Conservation (phyloP, 2,329 filamentous ascomycete species). For the Trichoderma lentiforme region DNA sequence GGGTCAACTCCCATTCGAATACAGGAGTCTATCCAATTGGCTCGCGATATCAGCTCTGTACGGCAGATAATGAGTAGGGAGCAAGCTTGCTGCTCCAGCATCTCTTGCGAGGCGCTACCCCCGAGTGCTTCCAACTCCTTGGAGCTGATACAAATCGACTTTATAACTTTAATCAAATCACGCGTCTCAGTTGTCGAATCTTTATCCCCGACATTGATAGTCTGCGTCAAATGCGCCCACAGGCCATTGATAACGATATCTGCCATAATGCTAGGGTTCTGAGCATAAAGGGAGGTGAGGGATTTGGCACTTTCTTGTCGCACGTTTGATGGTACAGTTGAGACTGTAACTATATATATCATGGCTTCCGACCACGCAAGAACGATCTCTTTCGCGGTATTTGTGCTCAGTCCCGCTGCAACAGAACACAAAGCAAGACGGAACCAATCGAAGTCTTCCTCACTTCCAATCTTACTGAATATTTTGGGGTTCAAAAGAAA, state of each 20-base stretch:
- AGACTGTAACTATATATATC: constrained; percentile 71
- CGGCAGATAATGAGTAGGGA: constrained; percentile 75
- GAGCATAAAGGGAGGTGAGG: constrained; percentile 63
- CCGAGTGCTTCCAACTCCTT: constrained; percentile 47
- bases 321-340: constrained; percentile 56
- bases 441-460: constrained; percentile 78
- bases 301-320: constrained; percentile 60
- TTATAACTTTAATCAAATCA: constrained; percentile 60
- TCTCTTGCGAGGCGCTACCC: constrained; percentile 42
- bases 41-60: constrained; percentile 69
- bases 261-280: constrained; percentile 56
- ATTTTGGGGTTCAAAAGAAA: constrained; percentile 82
- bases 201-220: constrained; percentile 66
- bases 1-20: constrained; percentile 79
- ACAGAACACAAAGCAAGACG: constrained; percentile 65
- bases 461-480: constrained; percentile 71
- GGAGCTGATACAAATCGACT: constrained; percentile 59
- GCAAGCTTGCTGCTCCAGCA: constrained; percentile 68
- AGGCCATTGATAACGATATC: constrained; percentile 66
- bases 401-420: constrained; percentile 51
- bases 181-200: constrained; percentile 67
- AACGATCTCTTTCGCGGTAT: constrained; percentile 47
- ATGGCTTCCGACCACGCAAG: constrained; percentile 79
- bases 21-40: constrained; percentile 87
- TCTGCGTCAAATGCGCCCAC: constrained; percentile 72